Base-by-base conservation (phyloP, 306 rosid species). In the Lathyrus tuberosus region DNA sequence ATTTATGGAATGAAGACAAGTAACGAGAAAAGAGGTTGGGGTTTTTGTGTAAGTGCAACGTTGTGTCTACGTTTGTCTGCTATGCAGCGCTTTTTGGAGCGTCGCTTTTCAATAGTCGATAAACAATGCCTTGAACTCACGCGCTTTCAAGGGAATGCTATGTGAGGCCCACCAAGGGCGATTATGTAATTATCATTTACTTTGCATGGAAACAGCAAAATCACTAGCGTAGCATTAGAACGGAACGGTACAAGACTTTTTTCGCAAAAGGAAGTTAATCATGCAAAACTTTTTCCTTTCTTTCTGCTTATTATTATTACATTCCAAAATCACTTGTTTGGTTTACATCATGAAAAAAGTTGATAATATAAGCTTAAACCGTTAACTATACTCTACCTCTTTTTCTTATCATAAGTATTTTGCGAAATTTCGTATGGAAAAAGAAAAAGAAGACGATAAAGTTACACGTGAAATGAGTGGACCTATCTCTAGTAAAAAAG, bases 41-140 rank as follows among this genome's bases (percentile, higher is more conserved):
- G 28, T 57, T 72, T 73, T 73, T 44, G 30, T 38, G 65, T 75
- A 75, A 65, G 30, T 31, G 65, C 72, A 75, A 65, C 90, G 90
- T 81, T 31, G 78, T 40, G 86, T 81, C 84, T 71, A 86, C 88
- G 86, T 81, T 75, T 76, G 70, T 72, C 78, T 62, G 80, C 81
- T 81, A 33, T 47, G 48, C 24, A 49, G 49, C 60, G 51, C 72
- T 40, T 12, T 35, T 18, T 7, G 69, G 75, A 81, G 73, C 85
- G 40, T 75, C 11, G 33, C 69, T 68, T 60, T 61, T 69, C 24
- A 41, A 41, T 51, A n/a, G n/a, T n/a, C n/a, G n/a, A n/a, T n/a
- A n/a, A n/a, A n/a, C n/a, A n/a, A n/a, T n/a, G 22, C 15, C 4
- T 54, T 2, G 0, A 20, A 8, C n/a, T 53, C 69, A 67, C 79